Base-by-base conservation (phyloP, 2,329 filamentous ascomycete genomes). In the Coniochaeta sp. region DNA sequence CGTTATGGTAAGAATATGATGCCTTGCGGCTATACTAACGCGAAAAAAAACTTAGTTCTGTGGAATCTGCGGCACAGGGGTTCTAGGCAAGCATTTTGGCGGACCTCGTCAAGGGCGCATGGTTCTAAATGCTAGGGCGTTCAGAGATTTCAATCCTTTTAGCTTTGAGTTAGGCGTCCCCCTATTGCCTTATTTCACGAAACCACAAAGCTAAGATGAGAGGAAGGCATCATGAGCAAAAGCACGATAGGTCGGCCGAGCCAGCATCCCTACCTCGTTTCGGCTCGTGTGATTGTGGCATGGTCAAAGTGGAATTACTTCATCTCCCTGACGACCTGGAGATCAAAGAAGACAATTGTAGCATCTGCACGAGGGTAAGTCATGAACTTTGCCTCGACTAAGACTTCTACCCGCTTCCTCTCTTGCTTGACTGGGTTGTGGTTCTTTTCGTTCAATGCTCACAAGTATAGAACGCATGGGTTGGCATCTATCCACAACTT, bases 401-500 rank as follows among this genome's bases (percentile, higher is more conserved):
- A n/a, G 31, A 33, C 31, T 33, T 33, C 31, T 33, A 33, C 11
- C 31, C 7, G 34, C 34, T 3, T 36, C 34, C 34, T 36, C 34
- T 36, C 34, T 14, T 36, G 34, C 34, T 36, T 36, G 34, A 36
- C 14, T 3, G 34, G 34, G 34, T 11, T 33, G 31, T 11, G 11
- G 31, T 33, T 33, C 6, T 44, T n/a, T 6, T 26, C 7, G 22
- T 55, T 6, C n/a, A n/a, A 33, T 33, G 31, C 34, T 36, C 7
- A 36, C 8, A 36, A 36, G 34, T 36, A 55, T 47, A 71, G 72
- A 65, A 62, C 1, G 71, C 68, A 1, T 68, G 66, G 16, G 62
- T 71, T 9, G 69, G 67, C 4, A 64, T 70, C 1, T 71, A 72
- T 12, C 69, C 69, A 1, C 65, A 64, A 14, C 65, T 67, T 55